Conservation (phyloP, 371 early-diverging fungal species). For the Syncephalastrum sp. region DNA sequence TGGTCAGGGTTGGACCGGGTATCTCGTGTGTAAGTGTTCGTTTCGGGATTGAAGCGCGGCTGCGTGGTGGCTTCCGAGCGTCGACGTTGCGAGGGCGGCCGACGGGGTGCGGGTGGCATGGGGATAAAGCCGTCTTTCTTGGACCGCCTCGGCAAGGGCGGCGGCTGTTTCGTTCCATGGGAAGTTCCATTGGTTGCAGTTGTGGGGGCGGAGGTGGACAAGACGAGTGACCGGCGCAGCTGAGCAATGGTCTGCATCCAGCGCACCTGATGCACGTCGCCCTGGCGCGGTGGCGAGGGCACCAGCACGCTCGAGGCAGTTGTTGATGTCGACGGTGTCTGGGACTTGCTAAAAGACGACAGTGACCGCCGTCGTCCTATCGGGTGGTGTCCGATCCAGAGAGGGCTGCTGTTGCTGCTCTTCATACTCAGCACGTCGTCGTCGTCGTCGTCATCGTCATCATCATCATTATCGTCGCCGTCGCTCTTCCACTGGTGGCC, state of each 20-base stretch:
- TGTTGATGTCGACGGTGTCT: conserved; percentile 29
- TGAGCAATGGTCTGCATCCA: conserved; percentile 28
- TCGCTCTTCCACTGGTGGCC: conserved; percentile 26
- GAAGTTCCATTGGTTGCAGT: background rate
- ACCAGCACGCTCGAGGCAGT: conserved; percentile 38
- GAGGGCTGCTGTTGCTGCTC: conserved; percentile 1
- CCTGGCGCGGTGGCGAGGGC: conserved; percentile 34
- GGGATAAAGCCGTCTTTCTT: conserved; percentile 33
- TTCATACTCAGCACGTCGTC: conserved; percentile 9
- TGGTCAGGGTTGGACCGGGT: conserved; percentile 63
- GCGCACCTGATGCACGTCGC: conserved; percentile 18
- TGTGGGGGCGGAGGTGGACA: conserved; percentile 15
- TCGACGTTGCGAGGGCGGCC: conserved; percentile 30
- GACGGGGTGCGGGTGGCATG: conserved; percentile 44
- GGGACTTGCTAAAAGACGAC: conserved; percentile 33
- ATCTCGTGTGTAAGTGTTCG: conserved; percentile 55
- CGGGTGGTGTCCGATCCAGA: conserved; percentile 5
- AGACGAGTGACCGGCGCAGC: conserved; percentile 25
- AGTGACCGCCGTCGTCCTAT: conserved; percentile 37
- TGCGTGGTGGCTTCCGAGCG: conserved; percentile 53
- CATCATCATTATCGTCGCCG: conserved; percentile 21
- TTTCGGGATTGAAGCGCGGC: conserved; percentile 49
- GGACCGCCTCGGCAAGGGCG: background rate
- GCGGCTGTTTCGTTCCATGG: background rate
- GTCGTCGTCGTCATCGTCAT: conserved; percentile 11